Conservation (phyloP, 441 rosid species). For the Syzygium malaccense region DNA sequence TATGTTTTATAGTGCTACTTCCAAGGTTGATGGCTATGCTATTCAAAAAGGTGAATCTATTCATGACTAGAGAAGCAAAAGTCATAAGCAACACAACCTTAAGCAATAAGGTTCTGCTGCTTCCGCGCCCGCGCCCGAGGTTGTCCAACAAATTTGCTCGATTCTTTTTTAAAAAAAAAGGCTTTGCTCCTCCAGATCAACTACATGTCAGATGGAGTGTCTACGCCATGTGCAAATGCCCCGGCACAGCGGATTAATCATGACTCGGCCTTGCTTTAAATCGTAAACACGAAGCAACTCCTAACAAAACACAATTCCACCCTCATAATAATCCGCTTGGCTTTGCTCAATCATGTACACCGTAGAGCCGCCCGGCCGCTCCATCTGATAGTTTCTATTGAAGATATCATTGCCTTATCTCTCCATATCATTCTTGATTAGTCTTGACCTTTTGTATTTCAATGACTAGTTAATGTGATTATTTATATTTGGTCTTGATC, state of each 20-base stretch:
- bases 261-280: not conserved
- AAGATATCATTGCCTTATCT: too few species aligned
- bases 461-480: too few species aligned
- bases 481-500: too few species aligned
- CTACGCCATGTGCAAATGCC: not conserved
- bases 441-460: too few species aligned
- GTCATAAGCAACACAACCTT: not conserved
- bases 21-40: not conserved
- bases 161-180: not conserved
- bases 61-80: not conserved
- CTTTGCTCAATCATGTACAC: not conserved
- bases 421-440: too few species aligned
- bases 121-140: not conserved
- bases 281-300: not conserved
- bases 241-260: not conserved
- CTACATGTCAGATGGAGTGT: not conserved
- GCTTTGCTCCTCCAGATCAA: not conserved
- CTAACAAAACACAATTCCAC: not conserved
- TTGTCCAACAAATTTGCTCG: not conserved
- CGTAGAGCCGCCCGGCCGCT: not conserved
- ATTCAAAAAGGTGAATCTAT: not conserved
- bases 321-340: not conserved
- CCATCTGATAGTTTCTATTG: not conserved
- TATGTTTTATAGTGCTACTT: not conserved
- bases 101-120: not conserved